Percentiles rank a stretch among this genome's conserved stretches.
Conservation (phyloP, 2,329 filamentous ascomycete genomes). For the Trichoderma afroharzianum region DNA sequence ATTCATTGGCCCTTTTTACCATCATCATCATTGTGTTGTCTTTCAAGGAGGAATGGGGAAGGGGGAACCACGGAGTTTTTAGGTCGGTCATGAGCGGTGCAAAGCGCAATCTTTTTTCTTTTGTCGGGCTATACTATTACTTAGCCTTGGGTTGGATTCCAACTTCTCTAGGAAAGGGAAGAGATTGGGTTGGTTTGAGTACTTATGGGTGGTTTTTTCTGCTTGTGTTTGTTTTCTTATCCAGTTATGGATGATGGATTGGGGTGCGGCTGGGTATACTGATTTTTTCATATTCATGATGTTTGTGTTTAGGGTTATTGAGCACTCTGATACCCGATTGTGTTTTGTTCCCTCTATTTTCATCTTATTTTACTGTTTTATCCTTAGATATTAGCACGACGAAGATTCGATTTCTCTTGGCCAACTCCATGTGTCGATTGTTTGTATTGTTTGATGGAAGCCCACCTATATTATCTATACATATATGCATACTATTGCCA, state of each 20-base stretch:
- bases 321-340: conserved; percentile 34
- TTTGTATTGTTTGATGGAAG: neutral
- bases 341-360: conserved; percentile 19
- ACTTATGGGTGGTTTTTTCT: neutral
- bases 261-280: neutral
- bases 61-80: neutral
- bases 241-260: neutral
- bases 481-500: neutral
- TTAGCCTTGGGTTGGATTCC: neutral
- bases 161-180: neutral
- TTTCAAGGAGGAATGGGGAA: neutral
- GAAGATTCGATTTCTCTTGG: neutral
- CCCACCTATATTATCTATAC: neutral
- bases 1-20: neutral
- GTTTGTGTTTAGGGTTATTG: conserved; percentile 26
- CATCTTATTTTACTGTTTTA: neutral
- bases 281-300: conserved; percentile 19
- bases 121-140: neutral
- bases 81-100: neutral
- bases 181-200: neutral
- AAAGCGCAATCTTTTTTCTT: neutral
- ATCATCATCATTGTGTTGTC: neutral
- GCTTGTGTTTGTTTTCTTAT: neutral
- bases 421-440: neutral
- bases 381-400: neutral